A percentile compares a stretch with the other conserved stretches of the same genome.
Conservation (phyloP, 768 basidiomycete genomes). For the Rhizopogon salebrosus region DNA sequence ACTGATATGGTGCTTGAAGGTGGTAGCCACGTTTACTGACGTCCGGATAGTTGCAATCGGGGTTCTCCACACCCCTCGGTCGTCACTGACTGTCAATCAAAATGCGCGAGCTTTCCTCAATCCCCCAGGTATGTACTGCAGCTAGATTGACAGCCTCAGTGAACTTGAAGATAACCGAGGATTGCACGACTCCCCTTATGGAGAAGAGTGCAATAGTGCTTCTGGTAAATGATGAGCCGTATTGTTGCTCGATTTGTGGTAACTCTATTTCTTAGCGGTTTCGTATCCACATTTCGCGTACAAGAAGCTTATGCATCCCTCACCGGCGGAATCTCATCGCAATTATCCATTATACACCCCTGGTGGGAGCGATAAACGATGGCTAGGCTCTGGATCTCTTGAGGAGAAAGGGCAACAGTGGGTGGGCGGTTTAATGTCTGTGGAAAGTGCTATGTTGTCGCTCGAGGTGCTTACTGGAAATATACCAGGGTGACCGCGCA, state of each 20-base stretch:
- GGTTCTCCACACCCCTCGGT: conserved; percentile 52
- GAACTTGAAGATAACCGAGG: neutral
- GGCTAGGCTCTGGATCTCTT: conserved; percentile 42
- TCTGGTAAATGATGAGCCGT: conserved; percentile 1
- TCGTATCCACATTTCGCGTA: conserved; percentile 22
- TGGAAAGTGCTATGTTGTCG: conserved; percentile 1
- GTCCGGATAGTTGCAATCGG: conserved; percentile 72
- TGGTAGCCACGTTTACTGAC: conserved; percentile 65
- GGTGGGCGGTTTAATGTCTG: conserved; percentile 70
- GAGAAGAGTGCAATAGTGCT: conserved; percentile 1
- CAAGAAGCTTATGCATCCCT: conserved; percentile 46
- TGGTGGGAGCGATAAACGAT: conserved; percentile 62
- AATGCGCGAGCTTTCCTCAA: conserved; percentile 68
- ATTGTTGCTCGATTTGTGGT: neutral
- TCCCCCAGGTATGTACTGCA: conserved; percentile 64
- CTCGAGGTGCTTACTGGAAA: conserved; percentile 3
- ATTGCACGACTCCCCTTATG: neutral
- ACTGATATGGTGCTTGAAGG: conserved; percentile 31
- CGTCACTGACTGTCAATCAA: conserved; percentile 50
- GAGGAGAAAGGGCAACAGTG: conserved; percentile 62
- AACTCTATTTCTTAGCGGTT: conserved; percentile 1
- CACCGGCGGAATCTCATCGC: conserved; percentile 47
- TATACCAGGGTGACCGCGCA: conserved; percentile 56
- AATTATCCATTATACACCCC: conserved; percentile 74
- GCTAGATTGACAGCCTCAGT: conserved; percentile 14